These are phyloP conservation scores for Strobilomyces echinocephalus DNA, from an alignment of 768 basidiomycete species.

Conservation along the genomic window DNA sequence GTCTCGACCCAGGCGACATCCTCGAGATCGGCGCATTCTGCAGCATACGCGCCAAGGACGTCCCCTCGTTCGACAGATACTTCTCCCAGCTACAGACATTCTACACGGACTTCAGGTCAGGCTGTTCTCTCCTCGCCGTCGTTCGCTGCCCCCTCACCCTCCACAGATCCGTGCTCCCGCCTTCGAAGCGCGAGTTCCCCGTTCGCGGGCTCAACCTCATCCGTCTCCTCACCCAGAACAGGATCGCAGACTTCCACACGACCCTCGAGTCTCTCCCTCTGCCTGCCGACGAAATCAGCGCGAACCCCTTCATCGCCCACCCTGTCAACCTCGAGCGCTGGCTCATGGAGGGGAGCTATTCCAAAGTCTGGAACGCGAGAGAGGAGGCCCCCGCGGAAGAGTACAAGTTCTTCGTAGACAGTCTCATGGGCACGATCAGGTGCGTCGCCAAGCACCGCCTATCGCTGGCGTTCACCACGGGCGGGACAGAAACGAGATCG, in stretches of 20 bases:
- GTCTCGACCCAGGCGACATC: constrained; percentile 64
- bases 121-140: constrained; percentile 1
- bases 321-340: constrained; percentile 91
- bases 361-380: constrained; percentile 95
- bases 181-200: constrained; percentile 81
- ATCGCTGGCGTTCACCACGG: constrained; percentile 1
- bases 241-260: constrained; percentile 97
- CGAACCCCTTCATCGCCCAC: constrained; percentile 74
- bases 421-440: constrained; percentile 92
- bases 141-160: constrained; percentile 1
- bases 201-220: constrained; percentile 93
- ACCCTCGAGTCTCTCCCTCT: constrained; percentile 84
- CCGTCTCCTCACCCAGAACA: constrained; percentile 89
- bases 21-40: constrained; percentile 95
- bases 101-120: constrained; percentile 81
- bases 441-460: constrained; percentile 29
- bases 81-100: constrained; percentile 88
- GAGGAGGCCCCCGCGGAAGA: constrained; percentile 91
- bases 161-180: constrained; percentile 66
- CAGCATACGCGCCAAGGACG: constrained; percentile 83
- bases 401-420: constrained; percentile 91
- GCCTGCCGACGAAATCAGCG: constrained; percentile 59
- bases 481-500: constrained; percentile 81
- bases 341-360: constrained; percentile 98
- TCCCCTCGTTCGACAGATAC: constrained; percentile 93